Percentiles rank a stretch among this genome's conserved stretches.
phyloP scores from a whole-genome alignment of 179 eudicot species.

The Silene vulgaris region DNA sequence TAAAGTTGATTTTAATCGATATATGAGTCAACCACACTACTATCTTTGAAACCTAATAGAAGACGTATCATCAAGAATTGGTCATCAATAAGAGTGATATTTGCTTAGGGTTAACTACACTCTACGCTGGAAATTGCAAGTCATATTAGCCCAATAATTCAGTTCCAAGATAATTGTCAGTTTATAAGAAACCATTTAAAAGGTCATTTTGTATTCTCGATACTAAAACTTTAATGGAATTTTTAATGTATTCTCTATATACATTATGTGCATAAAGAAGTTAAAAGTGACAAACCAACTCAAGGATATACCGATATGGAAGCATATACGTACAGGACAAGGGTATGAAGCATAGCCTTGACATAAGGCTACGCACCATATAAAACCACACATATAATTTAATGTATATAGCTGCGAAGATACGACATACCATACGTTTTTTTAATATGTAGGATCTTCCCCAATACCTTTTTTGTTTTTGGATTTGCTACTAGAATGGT shows the following conservation, averaged over 20 bases:
- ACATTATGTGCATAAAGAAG: not conserved
- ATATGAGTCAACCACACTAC: too few relatives aligned
- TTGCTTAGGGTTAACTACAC: not conserved
- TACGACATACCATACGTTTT: not conserved
- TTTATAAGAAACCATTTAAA: not conserved
- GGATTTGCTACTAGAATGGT: conserved; percentile 73
- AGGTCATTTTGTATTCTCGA: not conserved
- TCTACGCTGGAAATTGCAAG: not conserved
- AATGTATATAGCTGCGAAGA: not conserved
- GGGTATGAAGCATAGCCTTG: not conserved
- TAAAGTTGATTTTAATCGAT: too few relatives aligned
- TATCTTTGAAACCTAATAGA: too few relatives aligned
- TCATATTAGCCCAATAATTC: not conserved
- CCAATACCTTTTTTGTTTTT: conserved; percentile 53
- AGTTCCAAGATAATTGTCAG: not conserved
- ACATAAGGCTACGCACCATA: not conserved
- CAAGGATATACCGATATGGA: not conserved
- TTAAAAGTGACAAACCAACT: not conserved
- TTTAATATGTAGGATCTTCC: not conserved
- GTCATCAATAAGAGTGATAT: not conserved
- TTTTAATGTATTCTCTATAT: too few relatives aligned
- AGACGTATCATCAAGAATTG: not conserved
- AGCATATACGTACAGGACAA: not conserved
- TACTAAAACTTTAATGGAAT: not conserved
- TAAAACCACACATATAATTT: not conserved